Evolutionary conservation across 2,329 filamentous ascomycete species (phyloP), one percentile per base, ranked within the genome.

Genomic region (Lachnellula willkommii): DNA sequence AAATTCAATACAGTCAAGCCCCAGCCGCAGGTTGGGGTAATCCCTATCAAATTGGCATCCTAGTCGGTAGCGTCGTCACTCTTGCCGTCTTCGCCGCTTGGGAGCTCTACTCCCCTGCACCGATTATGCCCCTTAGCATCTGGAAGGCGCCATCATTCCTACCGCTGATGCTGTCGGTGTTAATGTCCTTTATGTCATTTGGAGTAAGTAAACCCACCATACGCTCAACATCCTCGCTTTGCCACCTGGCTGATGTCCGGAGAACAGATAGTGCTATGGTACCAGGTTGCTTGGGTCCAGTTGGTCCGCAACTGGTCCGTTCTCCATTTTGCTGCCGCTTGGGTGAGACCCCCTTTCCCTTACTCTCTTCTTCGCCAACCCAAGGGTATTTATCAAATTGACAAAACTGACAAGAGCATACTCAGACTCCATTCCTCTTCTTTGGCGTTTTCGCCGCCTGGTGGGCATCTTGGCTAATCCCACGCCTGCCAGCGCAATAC

Each of bases 201-300:
- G 20, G 20, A 20, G 20, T 20, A 20, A 20, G 20, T 20, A 20
- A 20, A 20, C 20, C 20, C 20, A 20, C 20, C 20, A 20, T 20
- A 20, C 20, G 20, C 20, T 20, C 20, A 20, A 20, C 20, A 20
- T 20, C 20, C 20, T 20, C 50, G 54, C 2, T 54, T 54, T 66
- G 75, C 76, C 0, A 77, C 75, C 15, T 65, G 71, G 0, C 65
- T 78, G 6, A 20, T 20, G 20, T 2, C 2, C 20, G 20, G 20
- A 20, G 20, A 20, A 20, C 20, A 20, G 20, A 20, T 20, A 20
- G 20, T 20, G 20, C 20, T 20, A 20, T 81, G 76, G 75, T 81
- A 80, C 65, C 71, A 74, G 47, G 64, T 74, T 1, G 65, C 73
- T 3, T 79, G 74, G 74, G 65, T 74, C 28, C 72, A 76, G 54